Percentiles rank a stretch among this genome's conserved stretches.
Conservation (phyloP, 306 rosid species). For the Trifolium dubium region DNA sequence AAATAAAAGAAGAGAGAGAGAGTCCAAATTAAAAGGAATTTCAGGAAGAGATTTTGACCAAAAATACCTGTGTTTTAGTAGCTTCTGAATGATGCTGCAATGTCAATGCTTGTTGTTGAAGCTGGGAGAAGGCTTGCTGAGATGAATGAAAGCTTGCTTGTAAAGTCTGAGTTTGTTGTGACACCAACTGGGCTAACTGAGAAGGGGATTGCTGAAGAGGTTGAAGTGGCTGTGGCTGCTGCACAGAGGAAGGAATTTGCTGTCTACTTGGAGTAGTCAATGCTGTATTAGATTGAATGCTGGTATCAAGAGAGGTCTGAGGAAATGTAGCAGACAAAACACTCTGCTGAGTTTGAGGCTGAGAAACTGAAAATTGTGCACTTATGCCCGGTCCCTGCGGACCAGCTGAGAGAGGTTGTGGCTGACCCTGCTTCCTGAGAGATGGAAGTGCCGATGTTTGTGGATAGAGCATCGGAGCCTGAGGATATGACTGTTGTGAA, state of each 20-base stretch:
- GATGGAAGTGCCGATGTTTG: conserved; percentile 56
- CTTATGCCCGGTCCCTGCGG: conserved; percentile 57
- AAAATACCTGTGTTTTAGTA: conserved; percentile 71
- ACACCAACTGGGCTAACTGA: conserved; percentile 87
- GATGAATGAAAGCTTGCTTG: conserved; percentile 97
- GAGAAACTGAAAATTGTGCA: conserved; percentile 66
- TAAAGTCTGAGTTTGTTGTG: conserved; percentile 87
- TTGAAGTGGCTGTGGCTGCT: conserved; percentile 56
- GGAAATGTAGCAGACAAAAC: conserved; percentile 54
- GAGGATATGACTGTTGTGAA: conserved; percentile 60
- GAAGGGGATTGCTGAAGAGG: conserved; percentile 78
- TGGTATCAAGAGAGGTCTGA: conserved; percentile 55
- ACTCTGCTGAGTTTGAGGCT: conserved; percentile 62
- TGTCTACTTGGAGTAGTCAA: conserved; percentile 54
- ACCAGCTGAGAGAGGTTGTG: conserved; percentile 66
- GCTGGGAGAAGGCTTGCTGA: conserved; percentile 92
- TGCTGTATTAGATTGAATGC: conserved; percentile 52
- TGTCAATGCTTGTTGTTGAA: conserved; percentile 74
- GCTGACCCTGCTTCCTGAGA: conserved; percentile 64
- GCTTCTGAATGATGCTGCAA: conserved; percentile 68
- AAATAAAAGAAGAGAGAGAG: no score
- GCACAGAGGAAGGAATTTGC: conserved; percentile 56
- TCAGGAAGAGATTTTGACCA: conserved; percentile 22
- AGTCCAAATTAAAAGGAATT: conserved; percentile 14
- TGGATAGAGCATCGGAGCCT: conserved; percentile 59